These are phyloP conservation scores for Camelina laxa DNA, from an alignment of 345 rosid species.

Conservation along the genomic window DNA sequence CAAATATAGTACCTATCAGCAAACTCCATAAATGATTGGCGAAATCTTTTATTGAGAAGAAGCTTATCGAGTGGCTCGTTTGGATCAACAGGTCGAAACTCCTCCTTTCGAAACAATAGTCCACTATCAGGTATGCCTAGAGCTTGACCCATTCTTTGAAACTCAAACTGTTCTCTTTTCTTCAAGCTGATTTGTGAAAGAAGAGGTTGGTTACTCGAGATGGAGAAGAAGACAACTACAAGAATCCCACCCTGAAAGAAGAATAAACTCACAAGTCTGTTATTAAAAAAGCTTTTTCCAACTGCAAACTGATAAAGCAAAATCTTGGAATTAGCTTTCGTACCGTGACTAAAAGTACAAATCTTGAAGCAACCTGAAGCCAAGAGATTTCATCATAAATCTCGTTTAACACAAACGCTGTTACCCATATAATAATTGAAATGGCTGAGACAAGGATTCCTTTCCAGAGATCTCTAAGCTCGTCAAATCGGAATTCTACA, in stretches of 20 bases:
- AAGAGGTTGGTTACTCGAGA: conserved; percentile 86
- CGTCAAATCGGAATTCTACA: conserved; percentile 84
- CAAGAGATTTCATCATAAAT: conserved; percentile 55
- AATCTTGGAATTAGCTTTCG: conserved; percentile 26
- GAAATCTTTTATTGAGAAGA: conserved; percentile 73
- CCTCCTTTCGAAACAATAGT: conserved; percentile 59
- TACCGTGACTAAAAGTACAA: conserved; percentile 74
- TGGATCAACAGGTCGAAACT: conserved; percentile 54
- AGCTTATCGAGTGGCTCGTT: conserved; percentile 85
- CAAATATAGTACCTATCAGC: conserved; percentile 72
- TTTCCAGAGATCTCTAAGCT: conserved; percentile 84
- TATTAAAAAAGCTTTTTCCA: background rate
- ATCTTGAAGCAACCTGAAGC: conserved; percentile 89
- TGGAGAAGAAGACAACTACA: conserved; percentile 72
- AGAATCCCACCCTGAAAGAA: conserved; percentile 69
- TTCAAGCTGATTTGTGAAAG: conserved; percentile 85
- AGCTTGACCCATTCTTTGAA: conserved; percentile 83
- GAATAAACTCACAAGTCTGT: background rate
- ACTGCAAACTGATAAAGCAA: conserved; percentile 12
- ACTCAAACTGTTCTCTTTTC: conserved; percentile 63
- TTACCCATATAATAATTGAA: conserved; percentile 74
- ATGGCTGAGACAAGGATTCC: conserved; percentile 75
- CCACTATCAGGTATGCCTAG: conserved; percentile 91
- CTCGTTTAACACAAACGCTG: conserved; percentile 75
- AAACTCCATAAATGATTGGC: conserved; percentile 84